These are phyloP conservation scores for Fusarium oligoseptatum DNA, from an alignment of 2,329 filamentous ascomycete genomes.

Conservation along the genomic window DNA sequence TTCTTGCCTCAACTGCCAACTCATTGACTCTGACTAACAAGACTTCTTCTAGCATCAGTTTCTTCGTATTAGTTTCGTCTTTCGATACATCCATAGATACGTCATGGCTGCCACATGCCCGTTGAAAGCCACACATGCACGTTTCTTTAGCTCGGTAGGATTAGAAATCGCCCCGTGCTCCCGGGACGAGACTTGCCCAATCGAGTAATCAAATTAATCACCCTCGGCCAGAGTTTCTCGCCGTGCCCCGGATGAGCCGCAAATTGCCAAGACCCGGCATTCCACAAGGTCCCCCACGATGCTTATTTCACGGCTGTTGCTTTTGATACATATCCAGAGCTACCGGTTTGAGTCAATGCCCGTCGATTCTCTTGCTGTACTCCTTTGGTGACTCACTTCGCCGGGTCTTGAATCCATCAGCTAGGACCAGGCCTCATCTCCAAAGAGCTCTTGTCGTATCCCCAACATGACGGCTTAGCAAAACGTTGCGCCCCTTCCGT, in stretches of 20 bases:
- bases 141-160: conserved; percentile 4
- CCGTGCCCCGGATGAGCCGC: conserved; percentile 23
- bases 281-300: background rate
- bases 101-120: background rate
- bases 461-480: background rate
- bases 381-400: conserved; percentile 8
- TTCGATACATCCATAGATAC: background rate
- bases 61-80: background rate
- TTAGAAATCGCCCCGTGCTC: conserved; percentile 39
- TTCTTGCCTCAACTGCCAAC: conserved; percentile 6
- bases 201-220: conserved; percentile 40
- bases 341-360: background rate
- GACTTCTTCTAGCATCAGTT: too few relatives aligned
- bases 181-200: conserved; percentile 30
- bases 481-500: background rate
- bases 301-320: conserved; percentile 3
- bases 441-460: background rate
- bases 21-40: background rate
- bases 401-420: conserved; percentile 3
- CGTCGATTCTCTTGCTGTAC: background rate
- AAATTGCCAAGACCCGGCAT: conserved; percentile 14
- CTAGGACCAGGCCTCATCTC: background rate
- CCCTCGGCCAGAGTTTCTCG: conserved; percentile 34
- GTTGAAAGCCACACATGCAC: conserved; percentile 11
- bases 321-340: background rate